Percentiles rank a stretch among this genome's conserved stretches.
phyloP scores from a whole-genome alignment of 176 grass and related monocot species.

The Typha latifolia region DNA sequence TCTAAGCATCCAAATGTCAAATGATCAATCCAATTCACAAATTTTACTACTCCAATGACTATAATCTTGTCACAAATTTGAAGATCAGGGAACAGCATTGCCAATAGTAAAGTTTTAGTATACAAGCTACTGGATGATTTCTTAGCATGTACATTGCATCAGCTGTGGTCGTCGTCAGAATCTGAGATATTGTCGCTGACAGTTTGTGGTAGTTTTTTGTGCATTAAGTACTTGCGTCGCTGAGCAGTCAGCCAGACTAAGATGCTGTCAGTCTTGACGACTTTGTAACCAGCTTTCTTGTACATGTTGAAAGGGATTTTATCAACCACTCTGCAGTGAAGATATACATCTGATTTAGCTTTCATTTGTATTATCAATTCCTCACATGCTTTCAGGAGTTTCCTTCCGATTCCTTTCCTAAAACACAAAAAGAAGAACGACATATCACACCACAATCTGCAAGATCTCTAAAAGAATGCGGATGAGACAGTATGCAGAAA shows the following conservation, averaged over 20 bases:
- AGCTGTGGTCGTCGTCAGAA: too few relatives aligned
- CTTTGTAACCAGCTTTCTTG: slow-evolving; percentile 53
- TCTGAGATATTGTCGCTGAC: background rate
- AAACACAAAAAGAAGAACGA: background rate
- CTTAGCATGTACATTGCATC: too few relatives aligned
- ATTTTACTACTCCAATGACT: too few relatives aligned
- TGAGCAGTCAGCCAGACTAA: slow-evolving; percentile 76
- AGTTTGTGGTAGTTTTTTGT: slow-evolving; percentile 37
- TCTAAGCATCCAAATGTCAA: too few relatives aligned
- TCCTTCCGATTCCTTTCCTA: slow-evolving; percentile 68
- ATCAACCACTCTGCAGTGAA: slow-evolving; percentile 83
- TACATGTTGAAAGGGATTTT: slow-evolving; percentile 69
- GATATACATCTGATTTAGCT: slow-evolving; percentile 44
- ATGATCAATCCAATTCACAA: too few relatives aligned
- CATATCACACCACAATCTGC: background rate
- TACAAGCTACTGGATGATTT: too few relatives aligned
- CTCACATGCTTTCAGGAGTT: slow-evolving; percentile 73
- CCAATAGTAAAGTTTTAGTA: too few relatives aligned
- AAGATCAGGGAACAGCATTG: too few relatives aligned
- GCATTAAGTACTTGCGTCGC: slow-evolving; percentile 72
- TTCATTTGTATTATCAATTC: slow-evolving; percentile 56
- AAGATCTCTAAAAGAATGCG: background rate
- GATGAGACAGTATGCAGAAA: background rate
- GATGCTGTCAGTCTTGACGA: slow-evolving; percentile 54
- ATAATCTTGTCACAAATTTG: too few relatives aligned